phyloP scores from a whole-genome alignment of 305 asterid species.

The Vinca major region DNA sequence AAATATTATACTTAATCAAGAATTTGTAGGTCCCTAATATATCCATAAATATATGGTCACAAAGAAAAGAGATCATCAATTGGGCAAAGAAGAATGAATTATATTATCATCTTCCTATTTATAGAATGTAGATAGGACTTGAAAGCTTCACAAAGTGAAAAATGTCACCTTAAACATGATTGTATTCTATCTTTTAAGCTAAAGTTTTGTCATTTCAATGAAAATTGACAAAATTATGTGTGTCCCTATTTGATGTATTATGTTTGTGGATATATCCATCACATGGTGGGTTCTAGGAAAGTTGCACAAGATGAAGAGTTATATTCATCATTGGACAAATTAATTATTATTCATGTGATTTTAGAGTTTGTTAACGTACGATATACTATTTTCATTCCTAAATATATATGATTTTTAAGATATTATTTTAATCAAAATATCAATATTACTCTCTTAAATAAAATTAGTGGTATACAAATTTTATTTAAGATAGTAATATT shows the following conservation, averaged over 20 bases:
- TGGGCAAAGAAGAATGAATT: background rate
- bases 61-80: background rate
- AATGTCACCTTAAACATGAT: background rate
- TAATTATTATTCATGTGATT: background rate
- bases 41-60: background rate
- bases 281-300: constrained; percentile 1
- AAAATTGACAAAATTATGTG: background rate
- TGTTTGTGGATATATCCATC: background rate
- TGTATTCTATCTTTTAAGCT: background rate
- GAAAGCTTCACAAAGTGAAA: background rate
- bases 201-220: background rate
- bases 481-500: no score
- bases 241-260: background rate
- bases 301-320: background rate
- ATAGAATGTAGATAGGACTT: background rate
- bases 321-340: background rate
- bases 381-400: no score
- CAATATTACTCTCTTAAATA: no score
- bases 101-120: constrained; percentile 1
- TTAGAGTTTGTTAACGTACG: no score
- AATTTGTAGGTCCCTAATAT: background rate
- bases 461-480: no score
- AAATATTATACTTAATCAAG: background rate
- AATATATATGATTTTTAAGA: no score
- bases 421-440: no score